Percentiles rank a stretch among this genome's conserved stretches.
Evolutionary conservation across 176 grass and related monocot species (phyloP).

Genomic region (Elaeis guineensis): DNA sequence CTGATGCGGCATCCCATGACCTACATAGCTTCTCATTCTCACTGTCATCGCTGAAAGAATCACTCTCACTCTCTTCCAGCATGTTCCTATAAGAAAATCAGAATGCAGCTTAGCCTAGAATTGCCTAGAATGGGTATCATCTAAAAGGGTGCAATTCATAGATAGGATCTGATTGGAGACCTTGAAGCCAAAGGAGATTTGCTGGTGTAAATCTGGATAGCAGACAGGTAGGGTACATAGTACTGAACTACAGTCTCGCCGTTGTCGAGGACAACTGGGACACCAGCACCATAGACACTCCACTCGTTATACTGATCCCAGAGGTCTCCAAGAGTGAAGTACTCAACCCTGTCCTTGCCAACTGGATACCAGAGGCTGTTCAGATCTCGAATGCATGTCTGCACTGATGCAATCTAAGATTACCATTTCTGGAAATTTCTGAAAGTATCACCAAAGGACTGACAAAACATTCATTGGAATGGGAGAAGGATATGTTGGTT

Average conservation of each 20-base stretch:
- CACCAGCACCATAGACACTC: constrained; percentile 41
- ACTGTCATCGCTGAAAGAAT: constrained; percentile 69
- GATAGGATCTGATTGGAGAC: constrained; percentile 8
- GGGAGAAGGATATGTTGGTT: too few species aligned
- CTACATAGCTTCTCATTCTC: constrained; percentile 28
- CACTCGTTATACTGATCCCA: constrained; percentile 51
- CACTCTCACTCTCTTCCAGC: constrained; percentile 45
- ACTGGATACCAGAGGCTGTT: constrained; percentile 31
- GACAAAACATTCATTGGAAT: too few species aligned
- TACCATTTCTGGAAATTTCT: neutral
- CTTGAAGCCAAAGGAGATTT: constrained; percentile 27
- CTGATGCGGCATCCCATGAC: constrained; percentile 49
- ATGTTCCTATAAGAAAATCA: neutral
- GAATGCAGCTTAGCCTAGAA: constrained; percentile 1
- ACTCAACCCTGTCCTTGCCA: constrained; percentile 31
- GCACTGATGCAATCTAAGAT: neutral
- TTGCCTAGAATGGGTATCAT: neutral
- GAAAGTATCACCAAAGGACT: too few species aligned
- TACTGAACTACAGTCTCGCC: constrained; percentile 33
- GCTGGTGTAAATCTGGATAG: constrained; percentile 61
- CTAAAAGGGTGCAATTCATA: too few species aligned
- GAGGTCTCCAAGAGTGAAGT: constrained; percentile 44
- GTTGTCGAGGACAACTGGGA: constrained; percentile 24
- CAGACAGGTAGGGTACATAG: constrained; percentile 57
- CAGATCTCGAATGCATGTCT: constrained; percentile 35